These are phyloP conservation scores for Kwoniella mangroviensis DNA, from an alignment of 768 basidiomycete genomes.

Conservation along the genomic window DNA sequence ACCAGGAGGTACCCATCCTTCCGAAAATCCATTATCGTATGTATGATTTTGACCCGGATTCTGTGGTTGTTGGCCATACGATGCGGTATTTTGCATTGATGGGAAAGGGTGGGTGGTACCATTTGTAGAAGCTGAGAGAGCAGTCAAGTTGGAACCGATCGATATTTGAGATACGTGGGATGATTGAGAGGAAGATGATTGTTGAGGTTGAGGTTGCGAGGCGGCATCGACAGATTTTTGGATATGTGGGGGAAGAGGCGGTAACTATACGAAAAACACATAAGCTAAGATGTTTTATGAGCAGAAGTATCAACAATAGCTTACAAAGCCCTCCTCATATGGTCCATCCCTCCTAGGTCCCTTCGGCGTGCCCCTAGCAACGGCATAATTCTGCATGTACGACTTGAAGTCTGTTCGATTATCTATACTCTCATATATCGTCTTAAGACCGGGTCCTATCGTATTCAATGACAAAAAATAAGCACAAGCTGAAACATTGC, in stretches of 20 bases:
- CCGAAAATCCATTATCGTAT: conserved; percentile 61
- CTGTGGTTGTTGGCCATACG: conserved; percentile 14
- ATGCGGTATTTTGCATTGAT: not conserved
- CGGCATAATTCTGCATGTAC: conserved; percentile 97
- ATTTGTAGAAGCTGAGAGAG: conserved; percentile 19
- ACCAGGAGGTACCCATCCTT: conserved; percentile 39
- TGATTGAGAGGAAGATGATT: conserved; percentile 6
- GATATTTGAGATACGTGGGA: conserved; percentile 42
- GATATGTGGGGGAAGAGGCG: conserved; percentile 48
- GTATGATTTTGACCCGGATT: conserved; percentile 5
- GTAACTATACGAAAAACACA: conserved; percentile 35
- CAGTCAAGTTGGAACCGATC: conserved; percentile 34
- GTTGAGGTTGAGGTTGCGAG: not conserved
- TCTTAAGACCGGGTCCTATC: conserved; percentile 75
- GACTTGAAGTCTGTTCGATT: conserved; percentile 92
- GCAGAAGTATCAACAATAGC: too few species aligned
- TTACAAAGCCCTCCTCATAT: conserved; percentile 87
- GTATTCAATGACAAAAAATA: not conserved
- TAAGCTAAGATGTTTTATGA: too few species aligned
- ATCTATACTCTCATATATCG: conserved; percentile 87
- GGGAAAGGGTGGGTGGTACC: conserved; percentile 12
- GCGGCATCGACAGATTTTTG: conserved; percentile 16
- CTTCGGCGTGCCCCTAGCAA: conserved; percentile 71
- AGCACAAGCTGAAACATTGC: not conserved
- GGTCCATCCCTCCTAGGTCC: conserved; percentile 90